Percentiles rank a stretch among this genome's conserved stretches.
These are phyloP conservation scores for Aspergillus cejpii DNA, from an alignment of 2,329 filamentous ascomycete genomes.

Conservation along the genomic window DNA sequence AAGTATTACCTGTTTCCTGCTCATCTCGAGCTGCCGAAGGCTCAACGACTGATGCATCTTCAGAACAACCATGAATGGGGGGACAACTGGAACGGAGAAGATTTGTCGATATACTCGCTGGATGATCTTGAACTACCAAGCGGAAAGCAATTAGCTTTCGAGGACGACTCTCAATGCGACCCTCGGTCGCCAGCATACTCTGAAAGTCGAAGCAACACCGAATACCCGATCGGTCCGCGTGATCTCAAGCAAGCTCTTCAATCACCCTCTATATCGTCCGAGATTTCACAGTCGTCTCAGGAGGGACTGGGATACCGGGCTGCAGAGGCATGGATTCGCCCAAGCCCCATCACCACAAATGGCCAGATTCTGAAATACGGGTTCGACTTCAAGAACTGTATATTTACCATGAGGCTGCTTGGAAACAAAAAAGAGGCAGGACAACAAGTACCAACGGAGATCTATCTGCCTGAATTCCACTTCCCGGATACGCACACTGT, in stretches of 20 bases:
- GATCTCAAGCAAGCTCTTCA: slow-evolving; percentile 69
- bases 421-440: slow-evolving; percentile 52
- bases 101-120: slow-evolving; percentile 78
- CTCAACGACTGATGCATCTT: background rate
- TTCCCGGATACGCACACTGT: slow-evolving; percentile 68
- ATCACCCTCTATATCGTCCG: slow-evolving; percentile 51
- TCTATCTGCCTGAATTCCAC: slow-evolving; percentile 87
- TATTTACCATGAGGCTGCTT: slow-evolving; percentile 65
- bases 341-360: slow-evolving; percentile 67
- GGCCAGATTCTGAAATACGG: slow-evolving; percentile 65
- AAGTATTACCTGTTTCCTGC: slow-evolving; percentile 14
- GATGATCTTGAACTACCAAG: slow-evolving; percentile 63
- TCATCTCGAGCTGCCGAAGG: background rate
- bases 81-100: slow-evolving; percentile 96
- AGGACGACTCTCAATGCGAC: slow-evolving; percentile 38
- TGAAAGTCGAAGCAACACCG: slow-evolving; percentile 43
- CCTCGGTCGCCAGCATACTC: slow-evolving; percentile 50
- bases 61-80: slow-evolving; percentile 83
- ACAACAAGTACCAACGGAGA: slow-evolving; percentile 65
- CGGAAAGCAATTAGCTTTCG: slow-evolving; percentile 23
- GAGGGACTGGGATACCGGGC: slow-evolving; percentile 72
- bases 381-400: slow-evolving; percentile 75
- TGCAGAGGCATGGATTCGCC: slow-evolving; percentile 86
- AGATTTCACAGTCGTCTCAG: slow-evolving; percentile 50
- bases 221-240: slow-evolving; percentile 57